Base-by-base conservation (phyloP, 352 stramenopile genomes). In the Phytopythium delawarense region DNA sequence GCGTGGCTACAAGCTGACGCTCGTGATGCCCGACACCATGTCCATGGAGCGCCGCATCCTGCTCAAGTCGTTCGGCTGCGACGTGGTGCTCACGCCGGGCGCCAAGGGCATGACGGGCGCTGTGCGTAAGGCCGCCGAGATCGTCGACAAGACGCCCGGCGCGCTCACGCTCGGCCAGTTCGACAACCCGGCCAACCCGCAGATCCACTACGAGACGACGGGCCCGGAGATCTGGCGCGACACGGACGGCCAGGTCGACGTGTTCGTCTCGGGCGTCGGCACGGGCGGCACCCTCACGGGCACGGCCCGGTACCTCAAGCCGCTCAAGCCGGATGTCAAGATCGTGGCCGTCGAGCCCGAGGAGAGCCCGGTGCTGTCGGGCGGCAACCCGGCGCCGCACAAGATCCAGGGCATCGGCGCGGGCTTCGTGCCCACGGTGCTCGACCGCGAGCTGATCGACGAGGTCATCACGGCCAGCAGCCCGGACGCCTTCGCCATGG, bases 1-100 rank as follows among this genome's bases (percentile, higher is more conserved):
- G 65, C 79, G 84, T 34, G 94, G 95, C 57, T 97, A 97, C 77
- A 91, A 95, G 65, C 69, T 98, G 40, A 97, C 96, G 63, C 79
- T 98, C 9, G 96, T 97, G 60, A 98, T 98, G 94, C 95, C 95
- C 13, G 94, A 98, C 79, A 93, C 84, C 51, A 98, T 98, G 94
- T 94, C 79, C 37, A 98, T 98, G 91, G 95, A 98, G 78, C 90
- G 95, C 66, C 92, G 94, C 35, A 97, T 98, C 49, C 67, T 98
- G 35, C 81, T 98, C 60, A 98, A 98, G 79, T 89, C 93, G 1
- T 97, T 97, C 56, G 92, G 91, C 54, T 94, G 87, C 57, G 78
- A 97, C 63, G 81, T 98, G 7, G 84, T 98, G 32, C 79, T 98
- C 16, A 98, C 94, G 8, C 92, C 94, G n/a, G 92, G 86, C 28